A percentile compares a stretch with the other conserved stretches of the same genome.
These are phyloP conservation scores for Petunia hybrid DNA, from an alignment of 305 asterid genomes.

Conservation along the genomic window DNA sequence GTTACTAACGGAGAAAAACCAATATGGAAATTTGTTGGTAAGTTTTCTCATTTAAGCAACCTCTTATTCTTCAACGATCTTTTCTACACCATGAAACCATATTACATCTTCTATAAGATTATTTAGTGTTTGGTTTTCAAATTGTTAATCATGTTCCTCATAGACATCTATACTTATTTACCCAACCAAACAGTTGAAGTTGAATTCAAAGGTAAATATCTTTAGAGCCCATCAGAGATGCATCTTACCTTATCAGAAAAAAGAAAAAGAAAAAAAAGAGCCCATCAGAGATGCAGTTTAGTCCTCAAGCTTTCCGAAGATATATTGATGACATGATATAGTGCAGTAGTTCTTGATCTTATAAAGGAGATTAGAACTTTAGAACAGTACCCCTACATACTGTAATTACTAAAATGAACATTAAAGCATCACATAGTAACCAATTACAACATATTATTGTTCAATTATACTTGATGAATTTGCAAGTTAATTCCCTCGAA, in stretches of 20 bases:
- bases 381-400: not conserved
- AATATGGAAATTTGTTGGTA: no score
- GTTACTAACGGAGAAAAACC: constrained; percentile 12
- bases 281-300: constrained; percentile 10
- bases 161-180: not conserved
- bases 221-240: not conserved
- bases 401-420: constrained; percentile 16
- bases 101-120: not conserved
- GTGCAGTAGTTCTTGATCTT: not conserved
- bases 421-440: not conserved
- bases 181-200: not conserved
- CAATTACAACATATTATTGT: not conserved
- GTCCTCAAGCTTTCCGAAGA: not conserved
- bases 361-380: constrained; percentile 2
- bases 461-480: not conserved
- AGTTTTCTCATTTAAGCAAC: not conserved
- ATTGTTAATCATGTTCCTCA: not conserved
- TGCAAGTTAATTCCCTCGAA: constrained; percentile 5
- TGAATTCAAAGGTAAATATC: not conserved
- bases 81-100: not conserved
- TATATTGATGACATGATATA: constrained; percentile 1
- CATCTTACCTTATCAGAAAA: not conserved
- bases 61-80: not conserved
- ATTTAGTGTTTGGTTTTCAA: not conserved
- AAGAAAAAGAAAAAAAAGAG: no score